Evolutionary conservation across 495 filamentous ascomycete genomes (phyloP).

Genomic region (Lasiosphaeris hirsuta): DNA sequence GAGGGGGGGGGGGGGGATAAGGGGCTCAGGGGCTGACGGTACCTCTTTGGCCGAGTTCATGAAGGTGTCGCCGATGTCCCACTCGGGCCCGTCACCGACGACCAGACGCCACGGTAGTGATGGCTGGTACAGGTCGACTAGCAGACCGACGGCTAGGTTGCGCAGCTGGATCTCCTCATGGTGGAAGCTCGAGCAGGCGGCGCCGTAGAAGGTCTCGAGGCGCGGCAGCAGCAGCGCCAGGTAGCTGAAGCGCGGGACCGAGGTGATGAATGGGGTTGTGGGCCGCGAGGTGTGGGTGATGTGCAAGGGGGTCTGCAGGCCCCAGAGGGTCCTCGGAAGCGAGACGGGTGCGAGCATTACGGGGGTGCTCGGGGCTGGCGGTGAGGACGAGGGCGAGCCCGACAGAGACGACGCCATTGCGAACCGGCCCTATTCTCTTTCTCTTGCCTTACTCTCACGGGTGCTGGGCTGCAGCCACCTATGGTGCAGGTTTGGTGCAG

Average conservation of each 20-base stretch:
- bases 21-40: conserved; percentile 5
- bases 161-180: conserved; percentile 69
- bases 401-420: too few species aligned
- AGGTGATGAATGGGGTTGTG: conserved; percentile 42
- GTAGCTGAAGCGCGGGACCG: conserved; percentile 67
- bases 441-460: too few species aligned
- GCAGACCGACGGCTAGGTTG: conserved; percentile 80
- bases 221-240: conserved; percentile 73
- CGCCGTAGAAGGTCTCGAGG: conserved; percentile 71
- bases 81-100: conserved; percentile 56
- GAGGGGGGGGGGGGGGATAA: background rate
- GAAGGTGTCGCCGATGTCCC: conserved; percentile 82
- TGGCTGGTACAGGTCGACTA: conserved; percentile 75
- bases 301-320: conserved; percentile 47
- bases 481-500: too few species aligned
- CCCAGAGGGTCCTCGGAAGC: conserved; percentile 46
- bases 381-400: background rate
- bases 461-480: too few species aligned
- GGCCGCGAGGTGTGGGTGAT: conserved; percentile 45
- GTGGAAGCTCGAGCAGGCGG: conserved; percentile 71
- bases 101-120: conserved; percentile 73
- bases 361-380: background rate
- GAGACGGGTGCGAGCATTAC: conserved; percentile 4
- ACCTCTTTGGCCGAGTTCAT: conserved; percentile 92
- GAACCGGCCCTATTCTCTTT: too few species aligned